Percentiles rank a stretch among this genome's conserved stretches.
phyloP scores from a whole-genome alignment of 2,329 filamentous ascomycete genomes.

The Teratosphaeriaceae sp. region DNA sequence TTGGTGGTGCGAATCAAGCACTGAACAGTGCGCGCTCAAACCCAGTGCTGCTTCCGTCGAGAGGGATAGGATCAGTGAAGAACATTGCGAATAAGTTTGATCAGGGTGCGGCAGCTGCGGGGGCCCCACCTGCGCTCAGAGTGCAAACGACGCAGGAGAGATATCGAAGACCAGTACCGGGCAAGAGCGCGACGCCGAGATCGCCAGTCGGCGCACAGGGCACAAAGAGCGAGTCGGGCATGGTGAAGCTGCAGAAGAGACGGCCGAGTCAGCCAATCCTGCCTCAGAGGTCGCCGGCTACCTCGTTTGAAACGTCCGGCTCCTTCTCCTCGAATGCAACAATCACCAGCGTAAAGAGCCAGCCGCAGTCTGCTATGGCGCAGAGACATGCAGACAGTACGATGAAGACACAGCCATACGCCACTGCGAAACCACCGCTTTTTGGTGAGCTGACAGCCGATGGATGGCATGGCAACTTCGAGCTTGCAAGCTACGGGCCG shows the following conservation, averaged over 20 bases:
- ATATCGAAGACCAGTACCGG: slow-evolving; percentile 16
- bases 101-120: slow-evolving; percentile 33
- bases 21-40: slow-evolving; percentile 22
- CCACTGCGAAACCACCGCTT: slow-evolving; percentile 45
- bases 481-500: slow-evolving; percentile 21
- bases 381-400: slow-evolving; percentile 16
- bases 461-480: slow-evolving; percentile 38
- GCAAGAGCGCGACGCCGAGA: slow-evolving; percentile 14
- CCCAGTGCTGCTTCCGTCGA: slow-evolving; percentile 24
- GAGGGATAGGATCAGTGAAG: slow-evolving; percentile 48
- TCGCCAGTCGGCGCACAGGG: slow-evolving; percentile 20
- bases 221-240: slow-evolving; percentile 16
- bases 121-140: slow-evolving; percentile 13
- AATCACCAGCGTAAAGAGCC: slow-evolving; percentile 18
- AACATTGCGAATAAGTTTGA: slow-evolving; percentile 77
- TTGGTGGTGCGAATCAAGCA: neutral
- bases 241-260: slow-evolving; percentile 21
- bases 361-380: slow-evolving; percentile 22
- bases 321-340: slow-evolving; percentile 23
- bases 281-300: slow-evolving; percentile 20
- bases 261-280: slow-evolving; percentile 19
- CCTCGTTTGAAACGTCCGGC: slow-evolving; percentile 21
- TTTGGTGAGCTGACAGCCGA: slow-evolving; percentile 70
- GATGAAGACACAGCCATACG: slow-evolving; percentile 12
- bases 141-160: slow-evolving; percentile 21